These are phyloP conservation scores for Ascosphaera apis DNA, from an alignment of 2,329 filamentous ascomycete genomes.

Conservation along the genomic window DNA sequence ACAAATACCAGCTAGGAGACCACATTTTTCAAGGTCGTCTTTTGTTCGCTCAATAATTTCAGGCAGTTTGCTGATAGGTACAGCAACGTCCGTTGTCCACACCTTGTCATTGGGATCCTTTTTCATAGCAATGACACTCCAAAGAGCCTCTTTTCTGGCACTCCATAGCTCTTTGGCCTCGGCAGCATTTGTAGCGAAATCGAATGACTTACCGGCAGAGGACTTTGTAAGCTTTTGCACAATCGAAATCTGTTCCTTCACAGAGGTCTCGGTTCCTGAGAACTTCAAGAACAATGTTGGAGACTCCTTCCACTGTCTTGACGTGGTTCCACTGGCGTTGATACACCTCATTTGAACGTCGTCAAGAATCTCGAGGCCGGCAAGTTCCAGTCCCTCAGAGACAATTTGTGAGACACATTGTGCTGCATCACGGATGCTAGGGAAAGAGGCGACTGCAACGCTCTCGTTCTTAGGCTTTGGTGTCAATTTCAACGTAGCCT, in stretches of 20 bases:
- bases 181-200: constrained; percentile 40
- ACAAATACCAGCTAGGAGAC: constrained; percentile 41
- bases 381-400: constrained; percentile 56
- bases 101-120: constrained; percentile 36
- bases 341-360: constrained; percentile 68
- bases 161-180: constrained; percentile 52
- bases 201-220: constrained; percentile 35
- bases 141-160: constrained; percentile 51
- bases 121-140: constrained; percentile 45
- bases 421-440: constrained; percentile 43
- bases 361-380: constrained; percentile 81
- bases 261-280: constrained; percentile 36
- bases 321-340: constrained; percentile 27
- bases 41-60: constrained; percentile 53
- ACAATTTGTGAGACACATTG: constrained; percentile 64
- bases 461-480: constrained; percentile 56
- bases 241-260: constrained; percentile 40
- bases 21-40: constrained; percentile 36
- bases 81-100: constrained; percentile 65
- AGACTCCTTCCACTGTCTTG: constrained; percentile 38
- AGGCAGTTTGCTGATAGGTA: constrained; percentile 47
- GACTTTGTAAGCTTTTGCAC: constrained; percentile 35
- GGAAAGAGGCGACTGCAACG: constrained; percentile 54
- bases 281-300: constrained; percentile 61
- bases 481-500: constrained; percentile 71